Percentiles rank a stretch among this genome's conserved stretches.
Conservation (phyloP, 257 asterid genomes). For the Echium plantagineum region DNA sequence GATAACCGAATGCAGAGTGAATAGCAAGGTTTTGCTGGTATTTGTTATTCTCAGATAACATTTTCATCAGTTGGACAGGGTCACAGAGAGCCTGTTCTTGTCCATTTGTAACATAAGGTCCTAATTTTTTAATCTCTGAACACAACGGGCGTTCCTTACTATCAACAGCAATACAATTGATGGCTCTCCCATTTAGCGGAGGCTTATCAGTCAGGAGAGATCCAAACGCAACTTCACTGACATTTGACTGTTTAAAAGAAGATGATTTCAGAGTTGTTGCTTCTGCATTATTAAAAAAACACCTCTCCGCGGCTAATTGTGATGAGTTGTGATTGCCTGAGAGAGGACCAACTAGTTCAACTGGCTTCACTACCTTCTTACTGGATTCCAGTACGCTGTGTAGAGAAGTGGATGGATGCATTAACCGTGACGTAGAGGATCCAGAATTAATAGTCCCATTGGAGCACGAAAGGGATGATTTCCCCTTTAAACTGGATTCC, state of each 20-base stretch:
- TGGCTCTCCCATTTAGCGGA: constrained; percentile 33
- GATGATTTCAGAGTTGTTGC: constrained; percentile 37
- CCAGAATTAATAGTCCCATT: constrained; percentile 27
- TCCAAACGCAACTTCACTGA: constrained; percentile 19
- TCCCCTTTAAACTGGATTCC: constrained; percentile 32
- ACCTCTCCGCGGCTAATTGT: constrained; percentile 29
- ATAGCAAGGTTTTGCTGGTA: constrained; percentile 40
- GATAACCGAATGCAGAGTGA: constrained; percentile 15
- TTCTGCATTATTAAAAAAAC: constrained; percentile 30
- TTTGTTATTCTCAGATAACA: constrained; percentile 40
- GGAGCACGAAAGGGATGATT: constrained; percentile 35
- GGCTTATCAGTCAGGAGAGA: constrained; percentile 6
- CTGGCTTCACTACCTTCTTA: constrained; percentile 38
- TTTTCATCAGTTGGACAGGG: constrained; percentile 69
- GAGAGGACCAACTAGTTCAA: constrained; percentile 43
- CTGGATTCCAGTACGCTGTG: constrained; percentile 37
- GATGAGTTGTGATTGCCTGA: not conserved
- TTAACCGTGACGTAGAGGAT: constrained; percentile 28
- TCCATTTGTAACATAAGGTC: constrained; percentile 18
- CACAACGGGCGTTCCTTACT: constrained; percentile 11
- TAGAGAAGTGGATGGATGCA: constrained; percentile 35
- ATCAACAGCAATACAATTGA: constrained; percentile 21
- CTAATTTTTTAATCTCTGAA: constrained; percentile 25
- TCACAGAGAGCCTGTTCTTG: constrained; percentile 32
- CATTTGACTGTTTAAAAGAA: constrained; percentile 39